phyloP scores from a whole-genome alignment of 129 eudicot species.

The Artemisia argyi region DNA sequence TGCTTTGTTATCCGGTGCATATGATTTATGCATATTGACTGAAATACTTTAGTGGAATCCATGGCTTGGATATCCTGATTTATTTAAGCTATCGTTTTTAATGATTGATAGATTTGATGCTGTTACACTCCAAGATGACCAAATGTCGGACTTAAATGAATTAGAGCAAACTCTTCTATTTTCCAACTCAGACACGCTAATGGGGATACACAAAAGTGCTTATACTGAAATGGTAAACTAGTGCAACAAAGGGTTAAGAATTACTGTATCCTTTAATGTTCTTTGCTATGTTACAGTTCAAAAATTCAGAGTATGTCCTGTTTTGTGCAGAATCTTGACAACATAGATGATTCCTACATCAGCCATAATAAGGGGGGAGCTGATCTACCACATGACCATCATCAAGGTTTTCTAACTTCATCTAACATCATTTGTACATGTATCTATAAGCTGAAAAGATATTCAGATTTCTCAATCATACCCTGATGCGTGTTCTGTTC shows the following conservation, averaged over 20 bases:
- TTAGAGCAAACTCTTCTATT: constrained; percentile 50
- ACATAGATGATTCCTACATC: constrained; percentile 56
- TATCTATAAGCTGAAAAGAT: background rate
- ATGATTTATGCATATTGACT: constrained; percentile 1
- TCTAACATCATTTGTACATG: background rate
- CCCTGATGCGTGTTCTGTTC: constrained; percentile 13
- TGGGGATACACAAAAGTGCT: constrained; percentile 63
- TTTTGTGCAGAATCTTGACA: constrained; percentile 67
- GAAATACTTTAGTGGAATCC: background rate
- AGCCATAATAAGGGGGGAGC: constrained; percentile 40
- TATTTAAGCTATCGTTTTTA: constrained; percentile 6
- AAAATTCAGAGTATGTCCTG: background rate
- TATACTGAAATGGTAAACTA: constrained; percentile 68
- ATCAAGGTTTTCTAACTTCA: constrained; percentile 62
- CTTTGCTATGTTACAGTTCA: background rate
- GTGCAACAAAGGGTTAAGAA: background rate
- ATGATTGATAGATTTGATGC: constrained; percentile 54
- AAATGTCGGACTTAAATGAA: constrained; percentile 56
- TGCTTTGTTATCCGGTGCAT: constrained; percentile 4
- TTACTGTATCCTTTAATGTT: background rate
- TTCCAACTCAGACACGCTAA: constrained; percentile 42
- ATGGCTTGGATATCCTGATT: background rate
- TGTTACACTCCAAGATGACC: constrained; percentile 74
- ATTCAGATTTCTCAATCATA: constrained; percentile 12
- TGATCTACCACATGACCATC: constrained; percentile 54